These are phyloP conservation scores for Saccharomycopsis babjevae DNA, from an alignment of 805 yeast species.

Conservation along the genomic window DNA sequence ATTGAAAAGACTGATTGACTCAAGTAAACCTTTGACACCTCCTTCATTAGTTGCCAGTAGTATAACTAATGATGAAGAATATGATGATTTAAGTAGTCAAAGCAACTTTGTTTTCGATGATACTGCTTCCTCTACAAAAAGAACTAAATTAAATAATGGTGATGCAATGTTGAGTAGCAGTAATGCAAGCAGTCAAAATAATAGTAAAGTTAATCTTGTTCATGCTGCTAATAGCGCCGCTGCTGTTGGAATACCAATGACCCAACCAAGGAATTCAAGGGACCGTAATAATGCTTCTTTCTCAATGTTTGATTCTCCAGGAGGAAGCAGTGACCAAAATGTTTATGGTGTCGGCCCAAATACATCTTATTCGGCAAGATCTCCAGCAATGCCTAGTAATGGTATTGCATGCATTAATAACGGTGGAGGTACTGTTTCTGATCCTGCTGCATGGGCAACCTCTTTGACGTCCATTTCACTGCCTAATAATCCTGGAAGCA, in stretches of 20 bases:
- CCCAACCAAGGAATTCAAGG: background rate
- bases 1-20: background rate
- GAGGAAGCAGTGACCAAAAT: background rate
- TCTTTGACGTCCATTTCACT: constrained; percentile 9
- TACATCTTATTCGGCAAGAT: constrained; percentile 4
- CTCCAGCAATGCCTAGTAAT: constrained; percentile 2
- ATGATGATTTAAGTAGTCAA: background rate
- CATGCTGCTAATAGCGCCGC: background rate
- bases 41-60: background rate
- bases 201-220: background rate
- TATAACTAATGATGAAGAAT: background rate
- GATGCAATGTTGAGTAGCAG: background rate
- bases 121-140: background rate
- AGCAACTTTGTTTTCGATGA: background rate
- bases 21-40: background rate
- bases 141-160: background rate
- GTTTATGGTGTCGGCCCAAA: constrained; percentile 2
- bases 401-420: background rate
- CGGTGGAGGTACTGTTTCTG: constrained; percentile 1
- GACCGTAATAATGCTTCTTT: background rate
- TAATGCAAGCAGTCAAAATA: background rate
- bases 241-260: background rate
- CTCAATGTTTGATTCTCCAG: background rate
- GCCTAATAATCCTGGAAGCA: constrained; percentile 4
- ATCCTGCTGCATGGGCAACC: constrained; percentile 12